Conservation (phyloP, 2,329 filamentous ascomycete genomes). For the Neofusicoccum ribis region DNA sequence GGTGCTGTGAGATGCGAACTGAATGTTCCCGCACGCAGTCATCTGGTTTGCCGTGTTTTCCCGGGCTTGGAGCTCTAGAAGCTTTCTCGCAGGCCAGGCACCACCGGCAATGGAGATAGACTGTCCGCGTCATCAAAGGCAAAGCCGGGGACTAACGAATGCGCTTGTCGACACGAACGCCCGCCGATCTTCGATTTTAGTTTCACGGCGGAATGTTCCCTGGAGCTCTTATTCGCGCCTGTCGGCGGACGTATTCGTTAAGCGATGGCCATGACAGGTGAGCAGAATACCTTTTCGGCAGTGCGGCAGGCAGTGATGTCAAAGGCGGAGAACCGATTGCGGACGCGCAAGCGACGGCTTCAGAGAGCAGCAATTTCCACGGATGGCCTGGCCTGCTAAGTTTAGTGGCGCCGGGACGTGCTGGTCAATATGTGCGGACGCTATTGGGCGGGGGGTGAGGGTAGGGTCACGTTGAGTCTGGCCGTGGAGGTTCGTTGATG, state of each 20-base stretch:
- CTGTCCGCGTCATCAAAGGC: background rate
- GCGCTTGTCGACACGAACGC: background rate
- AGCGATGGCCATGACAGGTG: background rate
- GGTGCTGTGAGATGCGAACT: background rate
- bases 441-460: conserved; percentile 5
- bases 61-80: background rate
- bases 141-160: background rate
- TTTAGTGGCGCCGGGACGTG: conserved; percentile 12
- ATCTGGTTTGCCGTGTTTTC: background rate
- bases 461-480: background rate
- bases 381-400: background rate
- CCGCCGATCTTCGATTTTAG: conserved; percentile 6
- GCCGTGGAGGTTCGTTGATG: background rate
- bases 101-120: background rate
- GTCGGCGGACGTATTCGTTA: background rate
- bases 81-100: background rate
- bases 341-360: conserved; percentile 10
- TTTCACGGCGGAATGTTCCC: background rate
- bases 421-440: background rate
- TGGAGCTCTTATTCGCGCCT: background rate
- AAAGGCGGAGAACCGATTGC: background rate
- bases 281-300: background rate
- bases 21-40: too few species aligned
- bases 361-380: conserved; percentile 2
- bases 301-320: background rate